phyloP scores from a whole-genome alignment of 495 filamentous ascomycete species.

The Antarctomyces pellizariae region DNA sequence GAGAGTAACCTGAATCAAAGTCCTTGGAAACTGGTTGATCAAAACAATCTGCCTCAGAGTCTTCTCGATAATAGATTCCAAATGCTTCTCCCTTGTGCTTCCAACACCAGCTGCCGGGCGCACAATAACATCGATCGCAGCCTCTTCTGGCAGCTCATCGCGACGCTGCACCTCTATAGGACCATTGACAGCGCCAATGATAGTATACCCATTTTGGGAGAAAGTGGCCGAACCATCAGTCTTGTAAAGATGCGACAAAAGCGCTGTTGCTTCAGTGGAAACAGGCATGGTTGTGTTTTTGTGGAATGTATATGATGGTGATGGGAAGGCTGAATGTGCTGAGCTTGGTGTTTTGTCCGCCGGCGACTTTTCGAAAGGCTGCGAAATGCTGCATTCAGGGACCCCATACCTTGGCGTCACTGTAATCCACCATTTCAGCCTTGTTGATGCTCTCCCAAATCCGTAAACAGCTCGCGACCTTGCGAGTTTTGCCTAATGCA shows the following conservation, averaged over 20 bases:
- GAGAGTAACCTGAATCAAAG: conserved; percentile 38
- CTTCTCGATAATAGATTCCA: conserved; percentile 44
- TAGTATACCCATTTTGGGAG: conserved; percentile 49
- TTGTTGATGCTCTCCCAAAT: too few relatives aligned
- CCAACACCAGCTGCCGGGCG: conserved; percentile 67
- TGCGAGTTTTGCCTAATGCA: too few relatives aligned
- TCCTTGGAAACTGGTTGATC: conserved; percentile 41
- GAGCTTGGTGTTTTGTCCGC: too few relatives aligned
- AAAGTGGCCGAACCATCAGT: conserved; percentile 79
- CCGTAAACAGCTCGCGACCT: too few relatives aligned
- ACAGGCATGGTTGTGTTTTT: conserved; percentile 17
- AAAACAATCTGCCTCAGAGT: conserved; percentile 47
- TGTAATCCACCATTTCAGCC: too few relatives aligned
- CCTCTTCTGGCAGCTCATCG: conserved; percentile 76
- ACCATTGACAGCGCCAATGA: conserved; percentile 71
- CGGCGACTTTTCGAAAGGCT: too few relatives aligned
- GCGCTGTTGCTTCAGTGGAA: conserved; percentile 20
- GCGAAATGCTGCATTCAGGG: too few relatives aligned
- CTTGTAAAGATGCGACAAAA: conserved; percentile 36
- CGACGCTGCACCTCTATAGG: conserved; percentile 76
- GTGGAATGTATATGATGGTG: background rate
- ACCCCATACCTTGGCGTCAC: too few relatives aligned
- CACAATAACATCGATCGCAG: conserved; percentile 72
- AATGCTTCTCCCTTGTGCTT: conserved; percentile 44
- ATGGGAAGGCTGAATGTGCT: background rate